These are phyloP conservation scores for Fusarium neocosmosporiellum DNA, from an alignment of 2,329 filamentous ascomycete genomes.

Conservation along the genomic window DNA sequence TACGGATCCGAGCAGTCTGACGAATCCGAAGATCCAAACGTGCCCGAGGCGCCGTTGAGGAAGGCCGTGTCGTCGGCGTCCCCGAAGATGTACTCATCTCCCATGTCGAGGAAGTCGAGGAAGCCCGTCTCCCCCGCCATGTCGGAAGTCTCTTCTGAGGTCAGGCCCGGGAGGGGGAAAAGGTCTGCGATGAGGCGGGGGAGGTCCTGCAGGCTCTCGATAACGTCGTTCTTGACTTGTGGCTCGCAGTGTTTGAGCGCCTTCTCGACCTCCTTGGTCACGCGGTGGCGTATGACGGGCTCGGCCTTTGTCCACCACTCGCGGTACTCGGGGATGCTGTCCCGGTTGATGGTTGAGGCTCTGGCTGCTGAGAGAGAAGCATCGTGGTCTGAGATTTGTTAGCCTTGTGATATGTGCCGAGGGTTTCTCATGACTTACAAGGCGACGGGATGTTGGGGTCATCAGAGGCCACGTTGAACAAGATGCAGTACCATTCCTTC, in stretches of 20 bases:
- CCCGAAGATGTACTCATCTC: background rate
- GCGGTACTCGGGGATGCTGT: slow-evolving; percentile 6
- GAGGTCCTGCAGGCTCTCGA: slow-evolving; percentile 19
- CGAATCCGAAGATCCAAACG: background rate
- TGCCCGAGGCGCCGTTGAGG: background rate
- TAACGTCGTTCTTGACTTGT: slow-evolving; percentile 10
- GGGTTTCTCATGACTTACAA: slow-evolving; percentile 29
- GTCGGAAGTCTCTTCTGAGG: slow-evolving; percentile 23
- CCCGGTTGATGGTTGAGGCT: background rate
- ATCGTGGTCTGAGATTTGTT: slow-evolving; percentile 16
- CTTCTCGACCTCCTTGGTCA: slow-evolving; percentile 13
- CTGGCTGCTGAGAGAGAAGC: background rate
- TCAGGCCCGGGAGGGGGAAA: slow-evolving; percentile 20
- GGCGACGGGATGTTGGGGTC: slow-evolving; percentile 37
- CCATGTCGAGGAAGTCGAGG: slow-evolving; percentile 11
- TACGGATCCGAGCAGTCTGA: slow-evolving; percentile 27
- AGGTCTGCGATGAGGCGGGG: slow-evolving; percentile 9
- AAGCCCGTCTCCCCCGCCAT: slow-evolving; percentile 1
- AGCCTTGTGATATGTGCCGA: background rate
- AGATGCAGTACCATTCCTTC: slow-evolving; percentile 34
- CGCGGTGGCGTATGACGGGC: slow-evolving; percentile 12
- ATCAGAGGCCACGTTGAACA: slow-evolving; percentile 29
- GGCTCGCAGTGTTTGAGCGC: slow-evolving; percentile 14
- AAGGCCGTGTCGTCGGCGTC: background rate
- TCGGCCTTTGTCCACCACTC: slow-evolving; percentile 20